Conservation (phyloP, 2,329 filamentous ascomycete genomes). For the Venturia nashicola region DNA sequence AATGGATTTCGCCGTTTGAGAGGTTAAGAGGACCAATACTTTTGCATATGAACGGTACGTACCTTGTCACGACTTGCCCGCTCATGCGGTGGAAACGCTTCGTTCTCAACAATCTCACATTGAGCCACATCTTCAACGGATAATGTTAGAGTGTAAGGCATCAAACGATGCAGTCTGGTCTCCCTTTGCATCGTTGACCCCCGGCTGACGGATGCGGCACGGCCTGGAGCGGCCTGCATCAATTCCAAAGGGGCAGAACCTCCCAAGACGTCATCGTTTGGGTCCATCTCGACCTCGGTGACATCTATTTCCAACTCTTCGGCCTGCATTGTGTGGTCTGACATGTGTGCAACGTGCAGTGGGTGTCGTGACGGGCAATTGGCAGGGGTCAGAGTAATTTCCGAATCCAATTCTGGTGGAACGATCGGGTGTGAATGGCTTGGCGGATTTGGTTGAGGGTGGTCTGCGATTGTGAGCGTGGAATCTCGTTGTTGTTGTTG, state of each 20-base stretch:
- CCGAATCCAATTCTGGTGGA: neutral
- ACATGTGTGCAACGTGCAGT: neutral
- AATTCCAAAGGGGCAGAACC: neutral
- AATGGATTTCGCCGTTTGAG: neutral
- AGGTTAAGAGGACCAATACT: neutral
- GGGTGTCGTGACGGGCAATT: neutral
- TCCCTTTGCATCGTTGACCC: neutral
- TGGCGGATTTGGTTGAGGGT: neutral
- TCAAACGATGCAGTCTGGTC: neutral
- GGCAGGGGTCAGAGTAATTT: neutral
- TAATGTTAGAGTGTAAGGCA: slow-evolving; percentile 39
- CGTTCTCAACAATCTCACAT: slow-evolving; percentile 46
- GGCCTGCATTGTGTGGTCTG: neutral
- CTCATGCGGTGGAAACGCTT: slow-evolving; percentile 45
- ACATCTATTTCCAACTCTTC: neutral
- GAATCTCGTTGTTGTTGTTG: neutral
- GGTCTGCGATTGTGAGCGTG: too few species aligned
- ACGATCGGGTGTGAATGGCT: neutral
- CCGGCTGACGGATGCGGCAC: neutral
- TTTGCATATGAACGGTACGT: slow-evolving; percentile 14
- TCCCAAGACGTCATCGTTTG: neutral
- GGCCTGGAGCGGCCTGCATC: neutral
- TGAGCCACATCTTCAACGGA: slow-evolving; percentile 53
- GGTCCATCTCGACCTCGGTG: neutral
- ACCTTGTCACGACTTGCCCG: slow-evolving; percentile 49